Percentiles rank a stretch among this genome's conserved stretches.
phyloP scores from a whole-genome alignment of 2,329 filamentous ascomycete species.

The Xylaria sp. region DNA sequence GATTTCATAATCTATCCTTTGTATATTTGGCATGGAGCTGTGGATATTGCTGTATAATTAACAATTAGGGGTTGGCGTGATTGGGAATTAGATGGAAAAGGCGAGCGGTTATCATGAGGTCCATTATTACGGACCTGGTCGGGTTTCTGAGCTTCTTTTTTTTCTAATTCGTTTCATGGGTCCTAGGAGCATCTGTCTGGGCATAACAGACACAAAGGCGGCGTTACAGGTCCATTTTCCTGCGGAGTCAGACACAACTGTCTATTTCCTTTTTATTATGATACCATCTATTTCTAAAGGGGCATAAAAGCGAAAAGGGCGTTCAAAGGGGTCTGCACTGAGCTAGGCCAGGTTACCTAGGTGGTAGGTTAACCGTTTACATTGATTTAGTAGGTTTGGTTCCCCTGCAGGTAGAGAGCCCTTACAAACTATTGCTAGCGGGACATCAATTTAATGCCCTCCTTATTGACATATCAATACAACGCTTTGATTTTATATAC shows the following conservation, averaged over 20 bases:
- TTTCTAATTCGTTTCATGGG: neutral
- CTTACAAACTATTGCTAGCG: conserved; percentile 8
- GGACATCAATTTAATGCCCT: conserved; percentile 14
- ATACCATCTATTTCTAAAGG: conserved; percentile 27
- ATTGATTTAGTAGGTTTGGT: conserved; percentile 3
- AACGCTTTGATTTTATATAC: conserved; percentile 9
- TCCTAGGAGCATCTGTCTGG: conserved; percentile 28
- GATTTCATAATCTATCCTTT: conserved; percentile 40
- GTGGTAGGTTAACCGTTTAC: conserved; percentile 1
- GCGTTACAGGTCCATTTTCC: conserved; percentile 32
- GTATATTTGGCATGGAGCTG: conserved; percentile 33
- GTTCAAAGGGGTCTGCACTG: conserved; percentile 15
- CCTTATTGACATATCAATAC: conserved; percentile 7
- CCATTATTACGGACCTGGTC: conserved; percentile 5
- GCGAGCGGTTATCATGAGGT: conserved; percentile 16
- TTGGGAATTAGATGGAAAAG: conserved; percentile 15
- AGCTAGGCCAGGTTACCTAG: conserved; percentile 12
- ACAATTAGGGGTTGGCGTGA: conserved; percentile 12
- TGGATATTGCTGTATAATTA: conserved; percentile 29
- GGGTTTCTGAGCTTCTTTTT: conserved; percentile 21
- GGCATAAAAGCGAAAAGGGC: conserved; percentile 15
- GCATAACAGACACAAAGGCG: conserved; percentile 28
- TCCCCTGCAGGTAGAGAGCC: conserved; percentile 13
- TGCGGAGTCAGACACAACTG: conserved; percentile 19
- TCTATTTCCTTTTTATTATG: conserved; percentile 15